These are phyloP conservation scores for Leonotis leonurus DNA, from an alignment of 257 asterid species.

Conservation along the genomic window DNA sequence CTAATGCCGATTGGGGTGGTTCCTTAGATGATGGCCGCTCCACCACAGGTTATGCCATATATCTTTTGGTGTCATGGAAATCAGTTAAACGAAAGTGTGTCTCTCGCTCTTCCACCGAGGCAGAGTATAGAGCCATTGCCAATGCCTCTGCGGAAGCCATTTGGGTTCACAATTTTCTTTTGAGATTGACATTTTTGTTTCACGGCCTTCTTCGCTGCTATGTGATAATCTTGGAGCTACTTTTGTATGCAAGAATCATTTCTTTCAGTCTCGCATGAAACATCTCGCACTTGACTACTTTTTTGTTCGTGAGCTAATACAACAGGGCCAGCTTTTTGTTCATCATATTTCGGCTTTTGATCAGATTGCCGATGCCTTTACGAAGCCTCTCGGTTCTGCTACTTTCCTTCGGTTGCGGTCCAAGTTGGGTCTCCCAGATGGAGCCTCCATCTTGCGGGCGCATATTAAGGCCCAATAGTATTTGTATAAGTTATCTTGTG, in stretches of 20 bases:
- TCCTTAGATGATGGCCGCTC: neutral
- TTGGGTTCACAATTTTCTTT: no score
- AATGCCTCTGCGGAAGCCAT: neutral
- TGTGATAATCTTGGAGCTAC: neutral
- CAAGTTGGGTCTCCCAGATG: no score
- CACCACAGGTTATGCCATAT: neutral
- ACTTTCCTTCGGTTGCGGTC: no score
- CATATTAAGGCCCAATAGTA: no score
- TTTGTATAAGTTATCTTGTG: no score
- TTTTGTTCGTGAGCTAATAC: neutral
- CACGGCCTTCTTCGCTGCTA: neutral
- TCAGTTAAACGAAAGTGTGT: no score
- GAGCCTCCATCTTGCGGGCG: no score
- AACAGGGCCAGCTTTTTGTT: neutral
- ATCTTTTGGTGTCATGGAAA: neutral
- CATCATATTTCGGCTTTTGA: neutral
- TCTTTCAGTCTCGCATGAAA: neutral
- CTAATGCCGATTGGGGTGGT: neutral
- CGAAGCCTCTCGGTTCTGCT: no score
- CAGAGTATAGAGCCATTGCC: neutral
- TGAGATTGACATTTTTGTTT: no score
- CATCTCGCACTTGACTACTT: neutral
- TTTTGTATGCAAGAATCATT: neutral
- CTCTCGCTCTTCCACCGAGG: no score
- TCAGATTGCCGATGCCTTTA: neutral